These are phyloP conservation scores for Verbena officinalis DNA, from an alignment of 257 asterid genomes.

Conservation along the genomic window DNA sequence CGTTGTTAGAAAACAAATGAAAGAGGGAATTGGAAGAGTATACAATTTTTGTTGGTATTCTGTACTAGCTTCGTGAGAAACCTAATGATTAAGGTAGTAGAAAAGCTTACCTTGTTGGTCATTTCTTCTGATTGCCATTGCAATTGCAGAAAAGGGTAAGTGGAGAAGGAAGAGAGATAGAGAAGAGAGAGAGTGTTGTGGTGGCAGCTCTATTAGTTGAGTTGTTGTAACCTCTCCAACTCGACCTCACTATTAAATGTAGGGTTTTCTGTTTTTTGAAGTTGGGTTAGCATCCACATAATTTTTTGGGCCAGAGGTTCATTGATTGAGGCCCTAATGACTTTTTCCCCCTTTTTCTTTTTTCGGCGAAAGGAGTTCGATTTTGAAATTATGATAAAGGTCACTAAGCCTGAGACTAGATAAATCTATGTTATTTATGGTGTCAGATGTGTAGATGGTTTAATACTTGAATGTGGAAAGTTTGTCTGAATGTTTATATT, in stretches of 20 bases:
- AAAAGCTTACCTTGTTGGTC: constrained; percentile 20
- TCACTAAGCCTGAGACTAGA: not conserved
- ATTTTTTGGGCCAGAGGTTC: constrained; percentile 27
- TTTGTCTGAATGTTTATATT: constrained; percentile 1
- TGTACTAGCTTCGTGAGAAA: constrained; percentile 18
- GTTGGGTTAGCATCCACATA: constrained; percentile 25
- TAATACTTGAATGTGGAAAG: constrained; percentile 8
- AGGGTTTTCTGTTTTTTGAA: constrained; percentile 32
- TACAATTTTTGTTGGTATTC: not conserved
- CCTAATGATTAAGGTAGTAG: constrained; percentile 11
- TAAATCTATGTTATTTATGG: constrained; percentile 14
- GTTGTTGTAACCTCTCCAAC: constrained; percentile 18
- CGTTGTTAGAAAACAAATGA: constrained; percentile 11
- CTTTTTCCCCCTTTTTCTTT: not conserved
- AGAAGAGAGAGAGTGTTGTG: constrained; percentile 21
- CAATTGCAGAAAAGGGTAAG: constrained; percentile 23
- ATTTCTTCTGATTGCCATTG: constrained; percentile 10
- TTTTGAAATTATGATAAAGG: not conserved
- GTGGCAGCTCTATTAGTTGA: constrained; percentile 19
- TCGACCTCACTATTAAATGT: constrained; percentile 17
- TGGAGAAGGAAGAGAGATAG: constrained; percentile 24
- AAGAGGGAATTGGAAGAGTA: constrained; percentile 3
- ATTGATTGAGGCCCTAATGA: constrained; percentile 22
- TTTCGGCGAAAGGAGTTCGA: constrained; percentile 26
- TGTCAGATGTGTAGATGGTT: not conserved